Base-by-base conservation (phyloP, 108 stramenopile species). In the Nitzschia sp. region DNA sequence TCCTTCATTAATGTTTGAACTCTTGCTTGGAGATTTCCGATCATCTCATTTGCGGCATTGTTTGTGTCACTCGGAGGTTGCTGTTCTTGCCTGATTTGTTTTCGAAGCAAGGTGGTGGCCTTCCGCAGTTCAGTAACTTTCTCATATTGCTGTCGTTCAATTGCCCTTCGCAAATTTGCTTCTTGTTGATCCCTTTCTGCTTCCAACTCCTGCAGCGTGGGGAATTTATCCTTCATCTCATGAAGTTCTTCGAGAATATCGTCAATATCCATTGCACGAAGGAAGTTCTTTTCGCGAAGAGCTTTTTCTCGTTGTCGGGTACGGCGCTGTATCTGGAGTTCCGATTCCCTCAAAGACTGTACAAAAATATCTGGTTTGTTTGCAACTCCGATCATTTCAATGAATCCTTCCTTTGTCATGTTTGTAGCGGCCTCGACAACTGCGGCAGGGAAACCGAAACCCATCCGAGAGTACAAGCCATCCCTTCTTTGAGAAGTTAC, bases 11-110 rank as follows among this genome's bases (percentile, higher is more conserved):
- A 43, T 6, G 57, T 48, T 19, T 75, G 38, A 10, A 75, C 58
- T 57, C 63, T 60, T 19, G 61, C 60, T 63, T 75, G 51, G 20
- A 75, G 7, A 9, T 61, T 44, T 24, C 37, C 48, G 42, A 69
- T 6, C 25, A 22, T 39, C 6, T 59, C 51, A 20, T 51, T 73
- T 10, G 51, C 55, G 38, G 22, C 48, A 25, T 3, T 8, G 3
- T 58, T 40, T 25, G 57, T n/a, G 38, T 40, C 51, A 14, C 19
- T n/a, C 6, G 11, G 6, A 38, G 3, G 10, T 14, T 40, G 51
- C 38, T 42, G 52, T 41, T 76, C 75, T 63, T 58, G 58, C 40
- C 63, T 76, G 11, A 76, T 76, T 41, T 63, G 57, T 69, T 76
- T 76, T 43, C 70, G 69, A 38, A 76, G 20, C 0, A 29, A 11